These are phyloP conservation scores for Fusarium luffae DNA, from an alignment of 2,329 filamentous ascomycete species.

Conservation along the genomic window DNA sequence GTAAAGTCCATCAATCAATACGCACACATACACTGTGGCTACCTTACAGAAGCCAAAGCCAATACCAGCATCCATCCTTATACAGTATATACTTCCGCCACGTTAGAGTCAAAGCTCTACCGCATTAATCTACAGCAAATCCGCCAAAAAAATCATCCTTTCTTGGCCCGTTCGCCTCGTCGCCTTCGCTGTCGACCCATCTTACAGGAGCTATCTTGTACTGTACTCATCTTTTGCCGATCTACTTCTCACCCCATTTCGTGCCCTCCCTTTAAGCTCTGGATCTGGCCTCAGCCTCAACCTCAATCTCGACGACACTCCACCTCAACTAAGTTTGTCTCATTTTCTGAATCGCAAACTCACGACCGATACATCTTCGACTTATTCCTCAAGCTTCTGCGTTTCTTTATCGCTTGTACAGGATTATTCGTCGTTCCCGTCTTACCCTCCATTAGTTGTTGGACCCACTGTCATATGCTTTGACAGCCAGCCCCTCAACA, in stretches of 20 bases:
- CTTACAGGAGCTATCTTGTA: conserved; percentile 24
- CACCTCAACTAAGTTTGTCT: conserved; percentile 31
- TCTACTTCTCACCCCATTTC: conserved; percentile 20
- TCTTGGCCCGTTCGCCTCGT: conserved; percentile 23
- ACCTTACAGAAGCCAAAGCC: conserved; percentile 4
- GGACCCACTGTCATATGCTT: conserved; percentile 38
- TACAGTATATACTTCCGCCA: conserved; percentile 23
- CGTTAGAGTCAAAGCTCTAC: conserved; percentile 36
- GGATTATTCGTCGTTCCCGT: conserved; percentile 17
- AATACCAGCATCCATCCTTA: background rate
- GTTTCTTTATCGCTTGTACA: conserved; percentile 21
- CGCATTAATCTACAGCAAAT: conserved; percentile 34
- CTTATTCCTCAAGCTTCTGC: background rate
- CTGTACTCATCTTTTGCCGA: conserved; percentile 23
- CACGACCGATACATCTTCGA: conserved; percentile 11
- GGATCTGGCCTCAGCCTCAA: conserved; percentile 37
- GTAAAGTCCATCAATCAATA: background rate
- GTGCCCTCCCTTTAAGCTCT: conserved; percentile 23
- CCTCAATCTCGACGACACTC: conserved; percentile 43
- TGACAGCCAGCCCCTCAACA: conserved; percentile 33
- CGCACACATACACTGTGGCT: conserved; percentile 17
- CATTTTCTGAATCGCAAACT: conserved; percentile 15
- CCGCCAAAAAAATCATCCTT: conserved; percentile 34
- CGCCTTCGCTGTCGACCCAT: conserved; percentile 29
- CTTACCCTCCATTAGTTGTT: conserved; percentile 12